phyloP scores from a whole-genome alignment of 345 rosid species.

The Acer negundo region DNA sequence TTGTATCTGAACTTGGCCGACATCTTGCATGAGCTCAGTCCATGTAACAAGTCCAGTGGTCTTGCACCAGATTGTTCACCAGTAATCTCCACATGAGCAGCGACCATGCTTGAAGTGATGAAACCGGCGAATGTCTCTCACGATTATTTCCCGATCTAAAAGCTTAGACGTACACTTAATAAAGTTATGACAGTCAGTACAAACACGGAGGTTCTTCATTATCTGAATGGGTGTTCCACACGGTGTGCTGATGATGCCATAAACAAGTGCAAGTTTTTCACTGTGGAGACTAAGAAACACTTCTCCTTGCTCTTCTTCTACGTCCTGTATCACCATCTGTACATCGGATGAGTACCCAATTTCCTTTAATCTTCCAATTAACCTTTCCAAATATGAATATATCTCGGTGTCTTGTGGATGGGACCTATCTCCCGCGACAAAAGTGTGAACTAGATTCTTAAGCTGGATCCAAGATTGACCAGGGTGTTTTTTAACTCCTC shows the following conservation, averaged over 20 bases:
- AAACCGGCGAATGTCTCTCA: constrained; percentile 42
- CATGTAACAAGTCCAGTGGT: background rate
- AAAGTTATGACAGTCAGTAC: constrained; percentile 46
- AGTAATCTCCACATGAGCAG: constrained; percentile 49
- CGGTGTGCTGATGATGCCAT: constrained; percentile 33
- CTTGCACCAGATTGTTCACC: constrained; percentile 30
- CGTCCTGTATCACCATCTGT: constrained; percentile 39
- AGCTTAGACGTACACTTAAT: constrained; percentile 39
- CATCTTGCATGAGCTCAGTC: background rate
- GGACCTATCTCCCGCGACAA: constrained; percentile 40
- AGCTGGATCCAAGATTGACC: constrained; percentile 62
- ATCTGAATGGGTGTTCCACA: constrained; percentile 33
- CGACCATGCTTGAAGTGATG: constrained; percentile 42
- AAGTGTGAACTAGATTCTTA: constrained; percentile 36
- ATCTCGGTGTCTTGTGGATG: constrained; percentile 32
- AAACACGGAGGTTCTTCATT: constrained; percentile 43
- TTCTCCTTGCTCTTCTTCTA: constrained; percentile 46
- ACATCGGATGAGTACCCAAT: constrained; percentile 35
- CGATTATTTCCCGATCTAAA: constrained; percentile 36
- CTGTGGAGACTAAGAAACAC: constrained; percentile 41
- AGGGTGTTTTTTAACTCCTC: constrained; percentile 43
- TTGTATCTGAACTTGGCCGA: background rate
- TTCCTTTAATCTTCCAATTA: constrained; percentile 37
- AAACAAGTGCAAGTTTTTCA: constrained; percentile 45
- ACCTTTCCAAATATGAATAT: constrained; percentile 34